phyloP scores from a whole-genome alignment of 1,139 yeast genomes.

The Wickerhamomyces sp. region DNA sequence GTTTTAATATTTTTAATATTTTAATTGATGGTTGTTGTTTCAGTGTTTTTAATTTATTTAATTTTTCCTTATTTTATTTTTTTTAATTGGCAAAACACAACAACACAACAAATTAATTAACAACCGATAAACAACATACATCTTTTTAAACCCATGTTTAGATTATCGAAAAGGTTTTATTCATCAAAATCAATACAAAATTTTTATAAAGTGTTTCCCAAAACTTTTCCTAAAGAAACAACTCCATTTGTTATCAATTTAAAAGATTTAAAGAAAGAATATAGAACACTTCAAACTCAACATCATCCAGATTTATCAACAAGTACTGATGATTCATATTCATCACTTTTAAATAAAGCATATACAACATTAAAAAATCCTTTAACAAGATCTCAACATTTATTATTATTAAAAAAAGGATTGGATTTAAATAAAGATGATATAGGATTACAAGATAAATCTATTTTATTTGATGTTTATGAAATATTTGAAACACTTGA shows the following conservation, averaged over 20 bases:
- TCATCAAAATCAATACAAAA: conserved; percentile 13
- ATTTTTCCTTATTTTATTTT: neutral
- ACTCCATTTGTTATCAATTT: conserved; percentile 67
- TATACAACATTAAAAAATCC: conserved; percentile 70
- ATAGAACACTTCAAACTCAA: conserved; percentile 61
- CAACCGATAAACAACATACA: too few species aligned
- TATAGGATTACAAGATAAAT: conserved; percentile 43
- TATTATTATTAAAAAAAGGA: conserved; percentile 36
- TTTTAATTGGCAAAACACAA: too few species aligned
- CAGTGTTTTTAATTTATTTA: too few species aligned
- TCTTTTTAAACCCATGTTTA: too few species aligned
- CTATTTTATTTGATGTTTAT: conserved; percentile 64
- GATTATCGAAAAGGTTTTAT: neutral
- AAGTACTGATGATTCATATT: conserved; percentile 29
- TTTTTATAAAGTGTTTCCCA: conserved; percentile 65
- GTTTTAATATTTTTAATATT: too few species aligned
- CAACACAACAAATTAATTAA: too few species aligned
- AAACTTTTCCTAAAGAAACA: conserved; percentile 62
- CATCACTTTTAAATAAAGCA: conserved; percentile 67
- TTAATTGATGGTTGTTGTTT: too few species aligned
- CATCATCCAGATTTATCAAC: conserved; percentile 69
- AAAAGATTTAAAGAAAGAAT: conserved; percentile 62
- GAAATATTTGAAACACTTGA: conserved; percentile 78
- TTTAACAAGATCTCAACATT: conserved; percentile 58
- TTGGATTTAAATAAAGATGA: conserved; percentile 40